Evolutionary conservation across 1,284 basidiomycete genomes (phyloP), one percentile per base, ranked within the genome.

Genomic region (Leucoagaricus sp.): DNA sequence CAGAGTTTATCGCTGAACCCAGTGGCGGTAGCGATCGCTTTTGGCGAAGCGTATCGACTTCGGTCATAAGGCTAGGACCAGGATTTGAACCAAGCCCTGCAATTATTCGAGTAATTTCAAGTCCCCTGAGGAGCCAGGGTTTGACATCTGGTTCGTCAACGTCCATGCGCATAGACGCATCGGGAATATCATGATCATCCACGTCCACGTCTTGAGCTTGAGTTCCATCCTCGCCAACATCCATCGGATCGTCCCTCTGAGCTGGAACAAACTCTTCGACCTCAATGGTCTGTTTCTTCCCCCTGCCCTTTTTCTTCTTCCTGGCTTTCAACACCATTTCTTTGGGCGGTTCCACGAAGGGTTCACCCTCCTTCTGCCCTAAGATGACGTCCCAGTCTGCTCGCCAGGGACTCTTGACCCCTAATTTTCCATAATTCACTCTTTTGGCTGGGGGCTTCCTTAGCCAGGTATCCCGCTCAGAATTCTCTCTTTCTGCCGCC

Each of bases 361-460:
- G 19, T 9, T 13, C 36, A 12, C 42, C 31, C 33, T 48, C 31
- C 10, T 36, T 15, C 17, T 87, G 61, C 5, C 87, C 82, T 17
- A 93, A 74, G 6, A 91, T 73, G 26, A 75, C 75, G 3, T 72
- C 73, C 91, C 93, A 94, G 63, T 93, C 86, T 0, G 89, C 79
- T 47, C 71, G 74, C 87, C 89, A 96, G 0, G 93, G 89, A 65
- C 83, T 86, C 47, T 76, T 69, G 1, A 82, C 86, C 2, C 84
- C 86, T 40, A 94, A 64, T 59, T 84, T 85, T 13, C 75, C 75
- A 63, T 81, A 95, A 63, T 89, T 91, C 2, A 83, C 75, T 50
- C 92, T 78, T 72, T 96, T 97, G 1, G 91, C 93, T 8, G 89
- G 87, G 5, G 95, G 94, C 55, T 87, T 93, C 52, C 86, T 74